Conservation (phyloP, 2,329 filamentous ascomycete species). For the Diaporthe aspalathi region DNA sequence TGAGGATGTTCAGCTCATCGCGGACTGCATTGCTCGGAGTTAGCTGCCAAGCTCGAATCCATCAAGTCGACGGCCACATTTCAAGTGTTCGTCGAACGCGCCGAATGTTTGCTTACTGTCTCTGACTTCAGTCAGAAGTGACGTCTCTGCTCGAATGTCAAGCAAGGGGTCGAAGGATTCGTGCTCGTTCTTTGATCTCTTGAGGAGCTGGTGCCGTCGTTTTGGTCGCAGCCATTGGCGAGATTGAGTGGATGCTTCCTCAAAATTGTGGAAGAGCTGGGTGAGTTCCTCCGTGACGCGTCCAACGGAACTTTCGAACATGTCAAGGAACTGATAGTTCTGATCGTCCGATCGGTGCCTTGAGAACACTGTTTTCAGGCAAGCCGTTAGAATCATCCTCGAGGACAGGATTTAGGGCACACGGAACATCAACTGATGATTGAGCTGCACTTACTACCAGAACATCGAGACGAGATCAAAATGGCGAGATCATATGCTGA, state of each 20-base stretch:
- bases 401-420: not conserved
- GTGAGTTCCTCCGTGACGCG: constrained; percentile 64
- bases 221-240: constrained; percentile 60
- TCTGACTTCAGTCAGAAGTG: constrained; percentile 71
- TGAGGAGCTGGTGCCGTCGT: constrained; percentile 43
- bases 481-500: constrained; percentile 73
- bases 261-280: constrained; percentile 69
- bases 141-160: constrained; percentile 70
- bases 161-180: constrained; percentile 64
- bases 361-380: constrained; percentile 59
- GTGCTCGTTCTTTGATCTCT: constrained; percentile 47
- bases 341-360: constrained; percentile 68
- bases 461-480: constrained; percentile 70
- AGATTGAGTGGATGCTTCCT: constrained; percentile 67
- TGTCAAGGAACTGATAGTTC: constrained; percentile 73
- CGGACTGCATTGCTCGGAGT: constrained; percentile 51
- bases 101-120: constrained; percentile 54
- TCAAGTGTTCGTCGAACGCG: too few species aligned
- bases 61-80: not conserved
- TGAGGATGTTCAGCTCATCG: constrained; percentile 76
- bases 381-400: not conserved
- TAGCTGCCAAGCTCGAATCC: not conserved
- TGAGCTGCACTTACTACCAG: constrained; percentile 51
- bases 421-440: fast-evolving
- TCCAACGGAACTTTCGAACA: constrained; percentile 75